Base-by-base conservation (phyloP, 1,284 basidiomycete genomes). In the Puccinia hordei region DNA sequence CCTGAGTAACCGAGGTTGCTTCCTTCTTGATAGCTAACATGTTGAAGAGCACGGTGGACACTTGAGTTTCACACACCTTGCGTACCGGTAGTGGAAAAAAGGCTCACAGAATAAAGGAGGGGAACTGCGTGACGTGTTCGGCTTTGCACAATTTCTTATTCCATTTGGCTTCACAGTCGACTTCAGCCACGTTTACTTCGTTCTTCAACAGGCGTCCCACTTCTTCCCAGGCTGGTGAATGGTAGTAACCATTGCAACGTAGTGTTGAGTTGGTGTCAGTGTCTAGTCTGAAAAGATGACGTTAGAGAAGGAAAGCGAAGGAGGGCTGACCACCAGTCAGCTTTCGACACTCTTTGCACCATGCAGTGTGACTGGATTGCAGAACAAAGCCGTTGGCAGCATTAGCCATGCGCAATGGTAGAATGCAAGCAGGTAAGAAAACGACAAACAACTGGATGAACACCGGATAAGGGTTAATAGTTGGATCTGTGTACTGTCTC, bases 291-390 rank as follows among this genome's bases (percentile, higher is more conserved):
- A 44, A 9, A 27, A 9, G 0, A 59, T 3, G 24, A 27, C 30
- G n/a, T n/a, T n/a, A n/a, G n/a, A n/a, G n/a, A n/a, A 13, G 53
- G 10, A 46, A 22, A 9, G 44, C 6, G 27, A 33, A 13, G 30
- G 27, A 1, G 44, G 33, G 22, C 53, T 35, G 24, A 80, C 77
- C 66, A 12, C 55, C 57, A 38, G 22, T 12, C 2, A 80, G 24
- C 22, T 19, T 19, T 27, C 66, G 77, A 65, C 77, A 80, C 22
- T 80, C 66, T 61, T 49, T 57, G 49, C 77, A 80, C 77, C 77
- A 80, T 8, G 77, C 66, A 12, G 68, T 51, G 41, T 49, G 55
- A 55, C 77, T 80, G 19, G 19, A 35, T 61, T 27, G 27, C 15
- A 35, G 1, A 53, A 38, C 2, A 33, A 51, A 22, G 49, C 33